A percentile compares a stretch with the other conserved stretches of the same genome.
These are phyloP conservation scores for Penicillium ucsense DNA, from an alignment of 495 filamentous ascomycete species.

Conservation along the genomic window DNA sequence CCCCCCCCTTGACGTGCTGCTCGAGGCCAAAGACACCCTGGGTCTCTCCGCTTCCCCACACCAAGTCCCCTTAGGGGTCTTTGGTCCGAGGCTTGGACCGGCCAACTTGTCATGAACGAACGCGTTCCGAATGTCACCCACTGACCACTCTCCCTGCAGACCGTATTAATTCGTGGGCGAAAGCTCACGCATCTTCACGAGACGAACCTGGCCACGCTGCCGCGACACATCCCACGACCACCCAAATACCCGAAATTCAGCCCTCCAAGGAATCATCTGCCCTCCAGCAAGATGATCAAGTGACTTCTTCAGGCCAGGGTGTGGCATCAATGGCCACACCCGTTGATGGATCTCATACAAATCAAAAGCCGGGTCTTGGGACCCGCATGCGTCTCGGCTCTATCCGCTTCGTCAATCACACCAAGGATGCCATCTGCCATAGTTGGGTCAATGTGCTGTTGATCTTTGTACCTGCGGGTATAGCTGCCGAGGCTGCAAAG, in stretches of 20 bases:
- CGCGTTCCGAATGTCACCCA: no score
- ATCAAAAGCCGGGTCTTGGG: conserved; percentile 18
- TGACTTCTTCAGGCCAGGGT: conserved; percentile 19
- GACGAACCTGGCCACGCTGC: conserved; percentile 3
- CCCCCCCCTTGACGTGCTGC: background rate
- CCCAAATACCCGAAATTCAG: conserved; percentile 6
- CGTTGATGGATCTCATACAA: conserved; percentile 8
- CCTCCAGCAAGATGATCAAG: conserved; percentile 24
- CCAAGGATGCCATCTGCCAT: conserved; percentile 31
- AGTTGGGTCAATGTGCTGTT: conserved; percentile 75
- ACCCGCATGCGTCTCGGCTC: conserved; percentile 26
- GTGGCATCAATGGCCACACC: conserved; percentile 12
- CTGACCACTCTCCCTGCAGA: conserved; percentile 21
- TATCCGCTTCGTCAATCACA: conserved; percentile 28
- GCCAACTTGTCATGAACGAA: no score
- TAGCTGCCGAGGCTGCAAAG: conserved; percentile 47
- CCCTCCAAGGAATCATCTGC: background rate
- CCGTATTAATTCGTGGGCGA: conserved; percentile 41
- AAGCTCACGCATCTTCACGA: conserved; percentile 35
- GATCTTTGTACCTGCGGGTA: conserved; percentile 73
- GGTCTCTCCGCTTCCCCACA: no score
- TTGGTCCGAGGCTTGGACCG: no score
- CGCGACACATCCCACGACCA: conserved; percentile 2
- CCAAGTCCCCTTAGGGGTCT: no score
- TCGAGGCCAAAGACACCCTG: background rate